These are phyloP conservation scores for Solanum lycopersicoides DNA, from an alignment of 257 asterid genomes.

Conservation along the genomic window DNA sequence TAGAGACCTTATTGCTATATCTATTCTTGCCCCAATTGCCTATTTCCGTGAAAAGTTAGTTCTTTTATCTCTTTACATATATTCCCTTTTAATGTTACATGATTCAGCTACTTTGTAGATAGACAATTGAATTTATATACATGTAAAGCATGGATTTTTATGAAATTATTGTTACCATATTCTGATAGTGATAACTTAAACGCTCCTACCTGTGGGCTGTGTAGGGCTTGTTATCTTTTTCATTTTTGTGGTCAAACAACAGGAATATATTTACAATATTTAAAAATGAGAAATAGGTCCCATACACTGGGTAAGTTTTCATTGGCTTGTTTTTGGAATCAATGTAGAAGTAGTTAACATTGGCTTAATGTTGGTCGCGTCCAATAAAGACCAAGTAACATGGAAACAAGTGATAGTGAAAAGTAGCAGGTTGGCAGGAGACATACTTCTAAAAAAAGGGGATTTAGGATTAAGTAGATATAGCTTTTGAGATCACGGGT, in stretches of 20 bases:
- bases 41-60: constrained; percentile 80
- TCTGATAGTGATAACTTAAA: not conserved
- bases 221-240: not conserved
- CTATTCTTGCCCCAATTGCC: constrained; percentile 86
- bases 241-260: not conserved
- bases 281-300: not conserved
- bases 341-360: not conserved
- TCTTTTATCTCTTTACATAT: not conserved
- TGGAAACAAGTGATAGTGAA: not conserved
- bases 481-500: not conserved
- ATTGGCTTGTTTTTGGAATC: not conserved
- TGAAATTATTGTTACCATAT: not conserved
- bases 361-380: not conserved
- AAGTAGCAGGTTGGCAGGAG: not conserved
- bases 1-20: constrained; percentile 74
- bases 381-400: not conserved
- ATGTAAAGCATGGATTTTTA: not conserved
- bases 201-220: not conserved
- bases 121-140: not conserved
- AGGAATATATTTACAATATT: not conserved
- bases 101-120: not conserved
- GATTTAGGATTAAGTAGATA: not conserved
- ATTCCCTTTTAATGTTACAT: not conserved
- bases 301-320: not conserved
- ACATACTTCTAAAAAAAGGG: not conserved